Conservation (phyloP, 2,329 filamentous ascomycete genomes). For the Alternaria rosae region DNA sequence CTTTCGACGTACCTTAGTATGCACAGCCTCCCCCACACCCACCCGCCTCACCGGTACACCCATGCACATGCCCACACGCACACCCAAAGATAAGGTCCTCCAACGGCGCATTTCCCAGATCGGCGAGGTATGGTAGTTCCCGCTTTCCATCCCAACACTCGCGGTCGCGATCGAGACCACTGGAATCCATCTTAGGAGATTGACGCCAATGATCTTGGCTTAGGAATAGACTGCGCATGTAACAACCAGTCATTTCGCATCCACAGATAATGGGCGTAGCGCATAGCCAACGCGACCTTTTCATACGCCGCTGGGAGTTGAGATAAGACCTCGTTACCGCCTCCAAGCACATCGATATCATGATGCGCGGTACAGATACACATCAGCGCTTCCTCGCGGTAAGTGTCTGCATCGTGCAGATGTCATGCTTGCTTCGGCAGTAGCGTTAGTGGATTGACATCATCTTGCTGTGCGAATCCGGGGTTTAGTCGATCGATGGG, state of each 20-base stretch:
- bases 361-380: not conserved
- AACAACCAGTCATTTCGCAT: not conserved
- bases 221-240: not conserved
- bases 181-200: not conserved
- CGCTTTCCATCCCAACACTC: not conserved
- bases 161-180: not conserved
- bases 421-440: not conserved
- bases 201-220: not conserved
- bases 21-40: constrained; percentile 8
- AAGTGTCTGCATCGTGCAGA: not conserved
- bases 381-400: no score
- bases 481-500: constrained; percentile 2
- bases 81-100: not conserved
- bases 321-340: not conserved
- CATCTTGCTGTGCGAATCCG: not conserved
- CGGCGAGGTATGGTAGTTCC: not conserved
- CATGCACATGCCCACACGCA: not conserved
- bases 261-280: not conserved
- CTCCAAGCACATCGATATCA: not conserved
- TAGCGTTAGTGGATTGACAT: constrained; percentile 3
- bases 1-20: not conserved
- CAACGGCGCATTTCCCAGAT: not conserved
- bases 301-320: not conserved
- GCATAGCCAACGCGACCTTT: not conserved
- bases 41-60: not conserved